phyloP scores from a whole-genome alignment of 768 basidiomycete genomes.

The Suillus fuscotomentosus region DNA sequence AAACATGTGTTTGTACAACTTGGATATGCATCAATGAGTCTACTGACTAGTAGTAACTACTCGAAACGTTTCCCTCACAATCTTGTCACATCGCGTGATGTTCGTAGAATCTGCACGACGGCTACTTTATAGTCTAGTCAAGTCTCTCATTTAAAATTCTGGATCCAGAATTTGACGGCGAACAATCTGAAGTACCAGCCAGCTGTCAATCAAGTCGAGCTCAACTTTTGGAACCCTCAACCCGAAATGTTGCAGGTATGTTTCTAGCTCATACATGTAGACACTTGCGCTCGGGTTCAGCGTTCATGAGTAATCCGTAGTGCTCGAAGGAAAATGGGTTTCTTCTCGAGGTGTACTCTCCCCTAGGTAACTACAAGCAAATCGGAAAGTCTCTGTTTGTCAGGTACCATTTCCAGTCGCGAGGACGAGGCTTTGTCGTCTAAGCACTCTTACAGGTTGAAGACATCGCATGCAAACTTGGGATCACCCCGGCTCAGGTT shows the following conservation, averaged over 20 bases:
- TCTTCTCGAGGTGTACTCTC: conserved; percentile 75
- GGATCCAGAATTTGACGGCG: conserved; percentile 61
- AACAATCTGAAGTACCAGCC: conserved; percentile 59
- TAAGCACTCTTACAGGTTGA: conserved; percentile 38
- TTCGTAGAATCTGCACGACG: too few species aligned
- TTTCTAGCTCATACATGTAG: not conserved
- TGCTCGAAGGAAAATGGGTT: conserved; percentile 68
- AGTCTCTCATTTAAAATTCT: conserved; percentile 5
- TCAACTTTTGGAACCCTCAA: conserved; percentile 77
- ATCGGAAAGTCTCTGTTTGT: conserved; percentile 58
- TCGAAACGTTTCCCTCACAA: too few species aligned
- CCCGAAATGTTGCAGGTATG: conserved; percentile 66
- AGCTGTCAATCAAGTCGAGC: conserved; percentile 78
- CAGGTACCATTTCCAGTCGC: conserved; percentile 34
- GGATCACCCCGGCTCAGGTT: conserved; percentile 73
- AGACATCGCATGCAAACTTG: conserved; percentile 57
- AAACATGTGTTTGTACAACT: too few species aligned
- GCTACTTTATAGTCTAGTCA: not conserved
- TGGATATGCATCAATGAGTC: too few species aligned
- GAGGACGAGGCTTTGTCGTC: not conserved
- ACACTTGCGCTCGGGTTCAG: not conserved
- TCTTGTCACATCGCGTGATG: too few species aligned
- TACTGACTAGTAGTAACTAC: too few species aligned
- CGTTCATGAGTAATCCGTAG: conserved; percentile 25
- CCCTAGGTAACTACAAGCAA: conserved; percentile 60